Evolutionary conservation across 371 early-diverging fungal genomes (phyloP).

Genomic region (Mucor lusitanicus): DNA sequence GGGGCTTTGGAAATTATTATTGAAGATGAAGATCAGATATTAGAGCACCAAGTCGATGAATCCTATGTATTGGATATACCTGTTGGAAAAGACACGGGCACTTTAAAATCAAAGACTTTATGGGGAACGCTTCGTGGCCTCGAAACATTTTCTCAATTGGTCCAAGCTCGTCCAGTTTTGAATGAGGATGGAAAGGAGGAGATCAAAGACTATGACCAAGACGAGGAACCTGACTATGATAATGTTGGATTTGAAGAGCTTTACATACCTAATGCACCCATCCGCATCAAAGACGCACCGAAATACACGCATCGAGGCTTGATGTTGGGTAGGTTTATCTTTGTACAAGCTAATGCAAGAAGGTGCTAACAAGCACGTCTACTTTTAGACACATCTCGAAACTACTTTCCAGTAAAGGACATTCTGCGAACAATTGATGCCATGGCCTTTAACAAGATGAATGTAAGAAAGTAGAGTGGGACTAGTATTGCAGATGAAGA

Average conservation of each 20-base stretch:
- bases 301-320: conserved; percentile 74
- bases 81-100: conserved; percentile 35
- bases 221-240: conserved; percentile 18
- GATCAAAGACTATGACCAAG: conserved; percentile 5
- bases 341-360: not conserved
- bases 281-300: conserved; percentile 71
- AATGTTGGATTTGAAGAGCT: conserved; percentile 28
- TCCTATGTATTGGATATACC: conserved; percentile 65
- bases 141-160: conserved; percentile 74
- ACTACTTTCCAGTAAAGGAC: conserved; percentile 68
- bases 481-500: not conserved
- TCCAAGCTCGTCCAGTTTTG: conserved; percentile 37
- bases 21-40: conserved; percentile 31
- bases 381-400: conserved; percentile 70
- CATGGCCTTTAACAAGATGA: conserved; percentile 61
- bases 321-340: conserved; percentile 44
- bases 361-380: not conserved
- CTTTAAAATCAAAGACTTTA: conserved; percentile 62
- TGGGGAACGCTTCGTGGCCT: conserved; percentile 81
- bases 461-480: conserved; percentile 25
- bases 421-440: conserved; percentile 59
- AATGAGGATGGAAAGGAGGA: conserved; percentile 1
- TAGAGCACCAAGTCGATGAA: conserved; percentile 59
- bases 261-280: conserved; percentile 58
- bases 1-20: conserved; percentile 34